phyloP scores from a whole-genome alignment of 352 stramenopile species.

The Pythium dissimile region DNA sequence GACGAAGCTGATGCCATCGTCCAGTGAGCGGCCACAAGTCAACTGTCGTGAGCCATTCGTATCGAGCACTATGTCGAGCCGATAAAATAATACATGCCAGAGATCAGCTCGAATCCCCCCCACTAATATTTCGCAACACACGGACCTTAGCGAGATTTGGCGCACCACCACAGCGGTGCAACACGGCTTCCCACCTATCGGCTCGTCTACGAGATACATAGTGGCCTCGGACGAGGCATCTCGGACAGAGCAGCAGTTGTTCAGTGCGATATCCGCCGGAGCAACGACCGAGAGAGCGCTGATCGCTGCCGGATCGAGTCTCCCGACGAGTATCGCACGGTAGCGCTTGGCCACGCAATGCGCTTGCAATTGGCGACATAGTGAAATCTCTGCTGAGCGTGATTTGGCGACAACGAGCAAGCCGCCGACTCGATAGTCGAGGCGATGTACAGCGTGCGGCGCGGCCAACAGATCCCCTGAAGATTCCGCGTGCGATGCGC shows the following conservation, averaged over 20 bases:
- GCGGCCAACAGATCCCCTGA: conserved; percentile 15
- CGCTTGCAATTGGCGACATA: conserved; percentile 44
- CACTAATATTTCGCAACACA: too few relatives aligned
- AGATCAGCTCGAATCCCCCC: too few relatives aligned
- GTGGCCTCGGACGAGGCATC: too few relatives aligned
- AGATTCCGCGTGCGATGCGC: neutral
- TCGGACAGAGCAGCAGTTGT: too few relatives aligned
- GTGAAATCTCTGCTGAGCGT: conserved; percentile 34
- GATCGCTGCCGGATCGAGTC: conserved; percentile 4
- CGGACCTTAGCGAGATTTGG: too few relatives aligned
- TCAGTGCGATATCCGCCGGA: too few relatives aligned
- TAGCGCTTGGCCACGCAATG: conserved; percentile 52
- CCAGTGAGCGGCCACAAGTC: conserved; percentile 69
- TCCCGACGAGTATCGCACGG: conserved; percentile 45
- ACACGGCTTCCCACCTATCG: too few relatives aligned
- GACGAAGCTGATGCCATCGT: conserved; percentile 64
- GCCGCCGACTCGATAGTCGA: conserved; percentile 58
- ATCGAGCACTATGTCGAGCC: conserved; percentile 35
- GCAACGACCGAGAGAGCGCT: neutral
- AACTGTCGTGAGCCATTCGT: conserved; percentile 58
- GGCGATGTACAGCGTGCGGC: conserved; percentile 51
- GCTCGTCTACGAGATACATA: too few relatives aligned
- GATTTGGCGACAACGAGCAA: conserved; percentile 62
- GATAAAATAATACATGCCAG: neutral
- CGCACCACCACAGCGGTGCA: too few relatives aligned